Percentiles rank a stretch among this genome's conserved stretches.
phyloP scores from a whole-genome alignment of 345 rosid genomes.

The Populus pruinosa region DNA sequence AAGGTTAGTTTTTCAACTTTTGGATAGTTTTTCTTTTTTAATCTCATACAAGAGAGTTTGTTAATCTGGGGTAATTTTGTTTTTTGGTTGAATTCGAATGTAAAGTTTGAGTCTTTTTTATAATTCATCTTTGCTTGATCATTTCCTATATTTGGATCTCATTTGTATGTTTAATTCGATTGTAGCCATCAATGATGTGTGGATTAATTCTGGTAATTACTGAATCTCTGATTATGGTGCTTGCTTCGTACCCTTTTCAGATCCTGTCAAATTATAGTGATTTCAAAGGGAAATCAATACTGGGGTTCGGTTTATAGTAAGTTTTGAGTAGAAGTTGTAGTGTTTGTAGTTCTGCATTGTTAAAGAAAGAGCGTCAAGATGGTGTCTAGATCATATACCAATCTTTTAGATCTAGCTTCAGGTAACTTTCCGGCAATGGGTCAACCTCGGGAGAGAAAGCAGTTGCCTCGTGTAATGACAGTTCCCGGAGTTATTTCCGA shows the following conservation, averaged over 20 bases:
- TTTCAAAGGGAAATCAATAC: conserved; percentile 9
- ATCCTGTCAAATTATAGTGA: conserved; percentile 28
- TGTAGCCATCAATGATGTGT: conserved; percentile 9
- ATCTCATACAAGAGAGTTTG: background rate
- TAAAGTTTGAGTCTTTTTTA: background rate
- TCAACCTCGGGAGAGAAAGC: conserved; percentile 52
- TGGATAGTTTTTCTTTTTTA: background rate
- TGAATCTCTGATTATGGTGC: conserved; percentile 11
- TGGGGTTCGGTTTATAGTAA: conserved; percentile 15
- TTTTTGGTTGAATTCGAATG: conserved; percentile 1
- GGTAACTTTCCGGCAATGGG: conserved; percentile 65
- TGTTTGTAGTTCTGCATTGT: conserved; percentile 16
- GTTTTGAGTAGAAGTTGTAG: background rate
- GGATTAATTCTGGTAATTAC: conserved; percentile 7
- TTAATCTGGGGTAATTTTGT: background rate
- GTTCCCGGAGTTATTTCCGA: conserved; percentile 74
- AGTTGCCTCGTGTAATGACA: conserved; percentile 67
- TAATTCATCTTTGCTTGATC: background rate
- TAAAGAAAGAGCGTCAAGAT: conserved; percentile 29
- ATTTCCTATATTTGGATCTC: conserved; percentile 19
- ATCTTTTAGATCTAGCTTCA: conserved; percentile 79
- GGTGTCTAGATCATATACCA: conserved; percentile 70
- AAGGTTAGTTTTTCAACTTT: conserved; percentile 23
- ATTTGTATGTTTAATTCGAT: conserved; percentile 4
- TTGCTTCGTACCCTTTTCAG: conserved; percentile 38